Percentiles rank a stretch among this genome's conserved stretches.
phyloP scores from a whole-genome alignment of 208 protist species.

The Willaertia magna region DNA sequence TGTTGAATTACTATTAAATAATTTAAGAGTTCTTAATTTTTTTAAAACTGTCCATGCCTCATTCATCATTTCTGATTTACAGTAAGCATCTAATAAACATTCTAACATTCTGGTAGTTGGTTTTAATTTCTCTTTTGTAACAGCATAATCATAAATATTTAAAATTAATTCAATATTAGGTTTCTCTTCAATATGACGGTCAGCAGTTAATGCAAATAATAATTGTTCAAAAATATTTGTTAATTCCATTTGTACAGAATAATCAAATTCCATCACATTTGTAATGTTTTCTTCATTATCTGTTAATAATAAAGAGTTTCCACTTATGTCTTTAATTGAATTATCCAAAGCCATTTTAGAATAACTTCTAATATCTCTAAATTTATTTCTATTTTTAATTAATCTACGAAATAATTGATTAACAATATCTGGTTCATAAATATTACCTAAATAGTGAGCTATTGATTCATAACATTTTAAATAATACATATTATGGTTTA shows the following conservation, averaged over 20 bases:
- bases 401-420: not conserved
- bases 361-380: not conserved
- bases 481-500: not conserved
- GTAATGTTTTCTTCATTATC: not conserved
- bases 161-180: not conserved
- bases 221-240: not conserved
- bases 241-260: not conserved
- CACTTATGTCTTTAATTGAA: not conserved
- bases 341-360: not conserved
- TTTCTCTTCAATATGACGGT: too few relatives aligned
- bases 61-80: not conserved
- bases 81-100: not conserved
- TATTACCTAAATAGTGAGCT: not conserved
- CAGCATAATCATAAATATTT: not conserved
- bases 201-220: not conserved
- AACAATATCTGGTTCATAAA: not conserved
- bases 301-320: too few relatives aligned
- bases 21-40: not conserved
- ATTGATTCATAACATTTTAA: not conserved
- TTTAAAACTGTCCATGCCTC: not conserved
- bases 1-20: not conserved
- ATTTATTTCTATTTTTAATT: not conserved
- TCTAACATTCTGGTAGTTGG: not conserved
- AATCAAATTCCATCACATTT: not conserved
- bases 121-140: not conserved